Base-by-base conservation (phyloP, 441 rosid species). In the Daphne laureola region DNA sequence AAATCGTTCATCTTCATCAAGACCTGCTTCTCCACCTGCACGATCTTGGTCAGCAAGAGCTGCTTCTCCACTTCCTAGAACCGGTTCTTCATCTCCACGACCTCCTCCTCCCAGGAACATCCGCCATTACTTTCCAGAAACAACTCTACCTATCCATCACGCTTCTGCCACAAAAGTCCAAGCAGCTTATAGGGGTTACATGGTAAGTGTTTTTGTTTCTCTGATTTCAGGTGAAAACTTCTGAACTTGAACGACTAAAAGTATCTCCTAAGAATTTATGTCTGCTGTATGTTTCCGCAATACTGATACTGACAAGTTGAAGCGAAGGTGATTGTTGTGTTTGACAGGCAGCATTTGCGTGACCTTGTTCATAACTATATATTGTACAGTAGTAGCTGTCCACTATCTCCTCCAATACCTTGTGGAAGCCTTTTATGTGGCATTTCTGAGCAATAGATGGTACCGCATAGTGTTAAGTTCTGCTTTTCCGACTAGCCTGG, bases 101-200 rank as follows among this genome's bases (percentile, higher is more conserved):
- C 55, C 70, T 56, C 40, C 71, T 53, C n/a, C 88, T 67, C 58
- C 84, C n/a, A 73, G 67, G 26, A 80, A 76, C 67, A 49, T 54
- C 48, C 62, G 60, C 49, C 49, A 65, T 31, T 31, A 31, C 46
- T 79, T 90, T 56, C 84, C 90, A 17, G 96, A 89, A 67, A 88
- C 96, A 52, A 78, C 84, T 62, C 72, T 75, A 18, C 58, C 63
- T 62, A 77, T 79, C 72, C 96, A 76, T 45, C 75, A 84, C 77
- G 84, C 90, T 64, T 81, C 84, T 11, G 97, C 99, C 66, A 77
- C 86, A 27, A 90, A 78, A 79, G 85, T 93, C 67, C 99, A 93
- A 79, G 80, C 95, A 64, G 78, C 83, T 59, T 85, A 74, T 47
- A 76, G 91, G 73, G 99, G 97, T 58, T 82, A 73, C 61, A 68